phyloP scores from a whole-genome alignment of 2,329 filamentous ascomycete species.

The Aspergillus sp. region DNA sequence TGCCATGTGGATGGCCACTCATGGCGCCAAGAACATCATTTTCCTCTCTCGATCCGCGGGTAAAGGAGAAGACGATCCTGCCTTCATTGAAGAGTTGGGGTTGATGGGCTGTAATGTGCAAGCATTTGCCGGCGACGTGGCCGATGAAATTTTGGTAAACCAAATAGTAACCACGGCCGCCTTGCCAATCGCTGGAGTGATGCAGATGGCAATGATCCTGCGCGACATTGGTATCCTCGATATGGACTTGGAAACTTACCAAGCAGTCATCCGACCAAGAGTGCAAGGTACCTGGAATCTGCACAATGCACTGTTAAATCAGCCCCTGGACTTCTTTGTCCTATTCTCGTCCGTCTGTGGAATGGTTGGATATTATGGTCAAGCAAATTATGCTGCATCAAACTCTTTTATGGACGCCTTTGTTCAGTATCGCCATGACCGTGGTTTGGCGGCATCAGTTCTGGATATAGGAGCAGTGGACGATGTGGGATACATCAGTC shows the following conservation, averaged over 20 bases:
- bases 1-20: slow-evolving; percentile 32
- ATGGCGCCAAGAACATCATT: slow-evolving; percentile 35
- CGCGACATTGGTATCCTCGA: slow-evolving; percentile 12
- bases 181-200: slow-evolving; percentile 15
- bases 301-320: slow-evolving; percentile 5
- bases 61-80: slow-evolving; percentile 2
- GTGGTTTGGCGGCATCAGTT: slow-evolving; percentile 17
- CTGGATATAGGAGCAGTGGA: slow-evolving; percentile 23
- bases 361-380: slow-evolving; percentile 32
- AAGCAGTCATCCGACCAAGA: slow-evolving; percentile 9
- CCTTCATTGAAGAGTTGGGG: slow-evolving; percentile 19
- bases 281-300: slow-evolving; percentile 24
- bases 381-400: slow-evolving; percentile 40
- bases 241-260: slow-evolving; percentile 7
- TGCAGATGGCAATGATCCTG: slow-evolving; percentile 25
- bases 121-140: slow-evolving; percentile 16
- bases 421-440: slow-evolving; percentile 16
- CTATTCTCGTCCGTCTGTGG: slow-evolving; percentile 33
- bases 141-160: background rate
- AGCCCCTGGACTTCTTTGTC: slow-evolving; percentile 17
- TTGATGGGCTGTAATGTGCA: slow-evolving; percentile 16
- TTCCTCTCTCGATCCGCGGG: slow-evolving; percentile 35
- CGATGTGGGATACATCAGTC: slow-evolving; percentile 22
- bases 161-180: background rate
- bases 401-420: slow-evolving; percentile 29